Evolutionary conservation across 164 flowering plant species (phyloP).

Genomic region (Aristolochia contorta): DNA sequence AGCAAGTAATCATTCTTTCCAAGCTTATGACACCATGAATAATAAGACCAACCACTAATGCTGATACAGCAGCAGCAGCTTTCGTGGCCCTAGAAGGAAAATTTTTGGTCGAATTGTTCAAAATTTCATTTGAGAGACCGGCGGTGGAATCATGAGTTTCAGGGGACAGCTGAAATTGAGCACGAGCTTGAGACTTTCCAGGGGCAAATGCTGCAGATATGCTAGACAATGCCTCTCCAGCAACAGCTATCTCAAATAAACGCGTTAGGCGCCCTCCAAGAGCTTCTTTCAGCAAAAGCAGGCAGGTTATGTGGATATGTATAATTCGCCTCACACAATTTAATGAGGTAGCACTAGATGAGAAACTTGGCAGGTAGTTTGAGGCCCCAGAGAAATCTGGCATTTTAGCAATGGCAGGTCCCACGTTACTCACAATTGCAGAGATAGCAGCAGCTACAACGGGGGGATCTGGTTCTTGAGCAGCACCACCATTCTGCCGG

Average conservation of each 20-base stretch:
- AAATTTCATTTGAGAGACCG: slow-evolving; percentile 39
- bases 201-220: slow-evolving; percentile 57
- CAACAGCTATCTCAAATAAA: slow-evolving; percentile 90
- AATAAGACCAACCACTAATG: slow-evolving; percentile 71
- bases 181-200: slow-evolving; percentile 60
- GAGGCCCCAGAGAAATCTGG: slow-evolving; percentile 47
- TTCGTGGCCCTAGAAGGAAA: slow-evolving; percentile 49
- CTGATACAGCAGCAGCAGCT: slow-evolving; percentile 71
- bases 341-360: slow-evolving; percentile 35
- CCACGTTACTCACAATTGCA: slow-evolving; percentile 77
- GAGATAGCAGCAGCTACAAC: slow-evolving; percentile 85
- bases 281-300: slow-evolving; percentile 82
- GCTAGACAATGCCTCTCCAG: slow-evolving; percentile 71
- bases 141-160: slow-evolving; percentile 58
- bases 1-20: slow-evolving; percentile 80
- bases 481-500: slow-evolving; percentile 87
- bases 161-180: slow-evolving; percentile 62
- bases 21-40: slow-evolving; percentile 75
- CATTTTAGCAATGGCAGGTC: slow-evolving; percentile 47
- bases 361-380: slow-evolving; percentile 29
- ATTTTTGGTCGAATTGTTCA: slow-evolving; percentile 37
- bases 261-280: slow-evolving; percentile 94
- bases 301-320: slow-evolving; percentile 57
- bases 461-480: slow-evolving; percentile 90
- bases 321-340: slow-evolving; percentile 53